Percentiles rank a stretch among this genome's conserved stretches.
Evolutionary conservation across 176 grass and related monocot species (phyloP).

Genomic region (Lolium multiflorum): DNA sequence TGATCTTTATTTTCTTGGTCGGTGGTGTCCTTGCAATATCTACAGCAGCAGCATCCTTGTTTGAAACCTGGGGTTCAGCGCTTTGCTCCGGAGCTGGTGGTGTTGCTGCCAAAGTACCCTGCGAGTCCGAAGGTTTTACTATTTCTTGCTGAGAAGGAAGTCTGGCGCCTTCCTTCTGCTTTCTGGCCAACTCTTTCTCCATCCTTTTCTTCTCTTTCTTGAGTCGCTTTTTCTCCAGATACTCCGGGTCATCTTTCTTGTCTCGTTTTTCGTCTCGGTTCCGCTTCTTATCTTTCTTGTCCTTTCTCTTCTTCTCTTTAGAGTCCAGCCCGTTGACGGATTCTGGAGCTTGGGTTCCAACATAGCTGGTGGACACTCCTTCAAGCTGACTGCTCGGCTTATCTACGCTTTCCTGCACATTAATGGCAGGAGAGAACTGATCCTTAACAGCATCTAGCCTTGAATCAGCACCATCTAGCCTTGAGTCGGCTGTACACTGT

Average conservation of each 20-base stretch:
- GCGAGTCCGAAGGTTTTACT: slow-evolving; percentile 44
- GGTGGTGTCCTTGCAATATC: slow-evolving; percentile 51
- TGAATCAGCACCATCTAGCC: slow-evolving; percentile 11
- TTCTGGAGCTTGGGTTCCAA: slow-evolving; percentile 47
- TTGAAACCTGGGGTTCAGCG: slow-evolving; percentile 58
- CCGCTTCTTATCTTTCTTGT: slow-evolving; percentile 85
- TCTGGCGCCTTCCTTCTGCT: slow-evolving; percentile 55
- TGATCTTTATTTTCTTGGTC: slow-evolving; percentile 75
- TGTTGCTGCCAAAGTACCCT: slow-evolving; percentile 34
- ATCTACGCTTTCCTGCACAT: slow-evolving; percentile 40
- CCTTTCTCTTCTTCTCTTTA: slow-evolving; percentile 72
- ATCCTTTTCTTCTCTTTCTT: slow-evolving; percentile 88
- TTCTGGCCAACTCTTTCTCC: slow-evolving; percentile 84
- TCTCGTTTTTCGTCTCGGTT: slow-evolving; percentile 63
- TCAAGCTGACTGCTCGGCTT: slow-evolving; percentile 51
- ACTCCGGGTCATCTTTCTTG: slow-evolving; percentile 83
- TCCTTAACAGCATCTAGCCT: slow-evolving; percentile 31
- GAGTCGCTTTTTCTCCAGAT: slow-evolving; percentile 78
- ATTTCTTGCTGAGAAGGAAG: slow-evolving; percentile 39
- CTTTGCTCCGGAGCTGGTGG: slow-evolving; percentile 42
- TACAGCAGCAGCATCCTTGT: slow-evolving; percentile 48
- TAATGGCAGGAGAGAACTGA: slow-evolving; percentile 42
- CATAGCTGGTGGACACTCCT: slow-evolving; percentile 50
- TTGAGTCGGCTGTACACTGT: slow-evolving; percentile 82
- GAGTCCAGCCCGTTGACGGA: slow-evolving; percentile 37